Conservation (phyloP, 495 filamentous ascomycete genomes). For the Xylaria curta region DNA sequence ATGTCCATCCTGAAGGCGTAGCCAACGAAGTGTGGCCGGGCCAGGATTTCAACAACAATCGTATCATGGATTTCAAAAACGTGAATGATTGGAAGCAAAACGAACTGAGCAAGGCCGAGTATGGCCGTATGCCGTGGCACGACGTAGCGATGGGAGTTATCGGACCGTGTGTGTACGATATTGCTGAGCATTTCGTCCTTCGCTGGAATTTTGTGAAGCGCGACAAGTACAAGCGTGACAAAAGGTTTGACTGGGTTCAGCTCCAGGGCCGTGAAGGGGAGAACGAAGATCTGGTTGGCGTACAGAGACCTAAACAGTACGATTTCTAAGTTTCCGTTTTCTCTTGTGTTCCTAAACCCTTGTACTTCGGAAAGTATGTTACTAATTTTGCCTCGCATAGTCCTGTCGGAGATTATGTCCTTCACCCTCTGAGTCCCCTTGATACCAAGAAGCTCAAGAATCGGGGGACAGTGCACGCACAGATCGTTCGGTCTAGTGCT, state of each 20-base stretch:
- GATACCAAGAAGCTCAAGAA: conserved; percentile 53
- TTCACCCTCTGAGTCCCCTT: conserved; percentile 76
- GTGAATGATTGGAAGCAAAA: conserved; percentile 93
- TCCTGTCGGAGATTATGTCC: conserved; percentile 83
- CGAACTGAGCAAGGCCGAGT: conserved; percentile 89
- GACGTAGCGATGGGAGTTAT: conserved; percentile 91
- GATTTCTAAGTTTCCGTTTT: neutral
- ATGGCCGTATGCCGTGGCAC: conserved; percentile 97
- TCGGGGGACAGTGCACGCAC: conserved; percentile 76
- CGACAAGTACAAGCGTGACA: conserved; percentile 93
- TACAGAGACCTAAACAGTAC: conserved; percentile 77
- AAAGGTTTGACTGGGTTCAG: conserved; percentile 79
- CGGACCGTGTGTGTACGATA: conserved; percentile 89
- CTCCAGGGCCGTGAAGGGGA: conserved; percentile 80
- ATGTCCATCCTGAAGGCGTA: conserved; percentile 86
- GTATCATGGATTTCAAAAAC: conserved; percentile 92
- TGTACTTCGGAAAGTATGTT: neutral
- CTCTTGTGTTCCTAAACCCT: neutral
- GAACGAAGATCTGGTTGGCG: conserved; percentile 82
- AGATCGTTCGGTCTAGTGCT: conserved; percentile 82
- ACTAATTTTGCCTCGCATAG: neutral
- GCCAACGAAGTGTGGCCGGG: conserved; percentile 88
- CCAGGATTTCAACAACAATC: conserved; percentile 95
- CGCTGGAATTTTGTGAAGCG: conserved; percentile 97
- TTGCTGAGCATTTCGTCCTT: conserved; percentile 94